These are phyloP conservation scores for Ensete ventricosum DNA, from an alignment of 176 grass and related monocot genomes.

Conservation along the genomic window DNA sequence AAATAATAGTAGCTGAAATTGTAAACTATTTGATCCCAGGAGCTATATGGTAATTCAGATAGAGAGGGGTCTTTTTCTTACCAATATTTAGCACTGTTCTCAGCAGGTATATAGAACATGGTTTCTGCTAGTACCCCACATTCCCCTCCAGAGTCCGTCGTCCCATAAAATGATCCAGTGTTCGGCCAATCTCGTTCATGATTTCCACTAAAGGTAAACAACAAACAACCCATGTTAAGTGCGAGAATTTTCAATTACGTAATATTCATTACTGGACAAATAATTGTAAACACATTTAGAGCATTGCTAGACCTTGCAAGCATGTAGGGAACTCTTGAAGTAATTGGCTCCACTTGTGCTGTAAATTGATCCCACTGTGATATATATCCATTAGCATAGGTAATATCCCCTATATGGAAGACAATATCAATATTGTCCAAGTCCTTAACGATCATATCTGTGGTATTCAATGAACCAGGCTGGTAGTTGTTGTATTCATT, in stretches of 20 bases:
- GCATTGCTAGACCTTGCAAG: conserved; percentile 45
- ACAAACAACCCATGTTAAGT: too few relatives aligned
- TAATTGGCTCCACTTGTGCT: conserved; percentile 65
- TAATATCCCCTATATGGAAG: conserved; percentile 77
- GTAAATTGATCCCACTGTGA: conserved; percentile 99
- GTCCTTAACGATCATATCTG: conserved; percentile 67
- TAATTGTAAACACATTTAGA: too few relatives aligned
- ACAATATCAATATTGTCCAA: conserved; percentile 76
- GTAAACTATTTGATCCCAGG: too few relatives aligned
- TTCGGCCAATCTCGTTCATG: conserved; percentile 80
- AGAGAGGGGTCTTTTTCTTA: conserved; percentile 14
- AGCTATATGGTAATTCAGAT: neutral
- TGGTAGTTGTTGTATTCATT: conserved; percentile 82
- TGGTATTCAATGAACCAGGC: conserved; percentile 72
- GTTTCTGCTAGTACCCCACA: conserved; percentile 68
- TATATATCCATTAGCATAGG: conserved; percentile 81
- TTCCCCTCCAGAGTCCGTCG: conserved; percentile 70
- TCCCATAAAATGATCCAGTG: conserved; percentile 61
- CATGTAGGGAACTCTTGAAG: conserved; percentile 87
- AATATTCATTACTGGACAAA: too few relatives aligned
- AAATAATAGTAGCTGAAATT: too few relatives aligned
- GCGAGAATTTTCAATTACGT: too few relatives aligned
- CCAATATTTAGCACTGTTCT: conserved; percentile 79
- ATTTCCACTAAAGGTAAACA: conserved; percentile 46
- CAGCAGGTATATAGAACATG: conserved; percentile 74